Percentiles rank a stretch among this genome's conserved stretches.
Conservation (phyloP, 331 rosid genomes). For the Quercus tomentella region DNA sequence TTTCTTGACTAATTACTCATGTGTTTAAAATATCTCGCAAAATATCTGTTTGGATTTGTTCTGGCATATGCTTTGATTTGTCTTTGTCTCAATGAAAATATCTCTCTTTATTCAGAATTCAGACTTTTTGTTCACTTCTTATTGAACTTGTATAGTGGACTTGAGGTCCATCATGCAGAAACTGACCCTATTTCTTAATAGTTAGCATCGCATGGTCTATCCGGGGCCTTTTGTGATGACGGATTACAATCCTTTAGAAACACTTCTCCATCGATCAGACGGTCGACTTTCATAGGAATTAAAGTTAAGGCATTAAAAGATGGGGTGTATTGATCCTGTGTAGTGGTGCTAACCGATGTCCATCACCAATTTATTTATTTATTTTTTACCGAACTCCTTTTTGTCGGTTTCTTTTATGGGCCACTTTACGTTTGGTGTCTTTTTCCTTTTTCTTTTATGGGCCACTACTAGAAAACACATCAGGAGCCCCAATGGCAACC, state of each 20-base stretch:
- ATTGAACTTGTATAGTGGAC: not conserved
- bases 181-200: not conserved
- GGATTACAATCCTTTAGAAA: not conserved
- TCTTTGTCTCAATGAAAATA: slow-evolving; percentile 25
- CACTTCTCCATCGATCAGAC: not conserved
- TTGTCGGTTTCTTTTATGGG: too few relatives aligned
- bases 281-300: not conserved
- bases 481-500: too few relatives aligned
- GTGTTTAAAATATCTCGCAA: slow-evolving; percentile 39
- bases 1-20: slow-evolving; percentile 20
- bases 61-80: slow-evolving; percentile 17
- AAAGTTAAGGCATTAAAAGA: not conserved
- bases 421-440: not conserved
- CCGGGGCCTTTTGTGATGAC: not conserved
- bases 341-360: not conserved
- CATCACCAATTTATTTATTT: not conserved
- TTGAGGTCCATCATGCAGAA: not conserved
- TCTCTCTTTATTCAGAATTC: slow-evolving; percentile 10
- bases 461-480: too few relatives aligned
- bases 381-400: not conserved
- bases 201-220: not conserved
- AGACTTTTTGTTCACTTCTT: not conserved
- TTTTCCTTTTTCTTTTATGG: too few relatives aligned
- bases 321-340: not conserved
- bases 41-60: slow-evolving; percentile 34